Percentiles rank a stretch among this genome's conserved stretches.
Evolutionary conservation across 129 eudicot species (phyloP).

Genomic region (Helianthus annuus): DNA sequence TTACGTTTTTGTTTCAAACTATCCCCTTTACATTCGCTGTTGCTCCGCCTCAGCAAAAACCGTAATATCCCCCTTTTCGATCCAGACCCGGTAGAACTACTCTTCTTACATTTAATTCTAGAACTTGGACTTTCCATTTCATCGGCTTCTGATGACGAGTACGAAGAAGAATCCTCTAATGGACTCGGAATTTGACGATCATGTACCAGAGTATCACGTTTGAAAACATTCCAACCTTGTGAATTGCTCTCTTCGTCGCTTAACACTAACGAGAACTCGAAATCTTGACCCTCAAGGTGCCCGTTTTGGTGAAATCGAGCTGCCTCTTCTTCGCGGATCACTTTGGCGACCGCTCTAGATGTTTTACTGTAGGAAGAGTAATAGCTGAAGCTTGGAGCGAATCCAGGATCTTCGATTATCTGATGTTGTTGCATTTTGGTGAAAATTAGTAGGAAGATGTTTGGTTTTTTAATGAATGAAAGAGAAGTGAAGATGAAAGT

Average conservation of each 20-base stretch:
- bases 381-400: slow-evolving; percentile 54
- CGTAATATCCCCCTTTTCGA: slow-evolving; percentile 62
- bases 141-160: slow-evolving; percentile 38
- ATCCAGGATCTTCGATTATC: slow-evolving; percentile 10
- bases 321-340: slow-evolving; percentile 21
- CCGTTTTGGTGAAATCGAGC: not conserved
- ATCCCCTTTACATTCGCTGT: slow-evolving; percentile 52
- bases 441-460: not conserved
- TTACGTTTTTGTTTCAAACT: slow-evolving; percentile 29
- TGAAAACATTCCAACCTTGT: slow-evolving; percentile 38
- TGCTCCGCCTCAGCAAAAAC: slow-evolving; percentile 56
- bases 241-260: slow-evolving; percentile 6
- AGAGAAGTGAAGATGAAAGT: not conserved
- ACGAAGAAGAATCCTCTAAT: slow-evolving; percentile 44
- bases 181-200: not conserved
- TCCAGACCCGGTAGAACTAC: slow-evolving; percentile 66
- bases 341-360: slow-evolving; percentile 36
- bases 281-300: slow-evolving; percentile 25
- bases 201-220: slow-evolving; percentile 26
- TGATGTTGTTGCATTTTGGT: slow-evolving; percentile 12
- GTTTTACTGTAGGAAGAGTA: slow-evolving; percentile 44
- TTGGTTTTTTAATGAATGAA: not conserved
- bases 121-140: slow-evolving; percentile 46
- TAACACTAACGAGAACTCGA: slow-evolving; percentile 43
- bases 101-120: slow-evolving; percentile 52